Percentiles rank a stretch among this genome's conserved stretches.
phyloP scores from a whole-genome alignment of 2,329 filamentous ascomycete species.

The Penicillium sumatraense region DNA sequence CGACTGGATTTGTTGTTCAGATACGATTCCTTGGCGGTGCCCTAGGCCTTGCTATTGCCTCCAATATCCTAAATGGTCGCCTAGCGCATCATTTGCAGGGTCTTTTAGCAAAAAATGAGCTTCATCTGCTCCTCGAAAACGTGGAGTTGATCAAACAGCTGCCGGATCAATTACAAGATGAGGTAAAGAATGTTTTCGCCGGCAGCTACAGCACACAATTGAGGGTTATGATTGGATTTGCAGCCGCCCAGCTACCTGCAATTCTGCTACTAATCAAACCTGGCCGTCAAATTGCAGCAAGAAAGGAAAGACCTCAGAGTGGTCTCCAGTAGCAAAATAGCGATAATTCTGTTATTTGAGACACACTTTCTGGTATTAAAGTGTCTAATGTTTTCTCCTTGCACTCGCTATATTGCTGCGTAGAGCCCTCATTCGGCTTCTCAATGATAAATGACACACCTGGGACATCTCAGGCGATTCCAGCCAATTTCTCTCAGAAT shows the following conservation, averaged over 20 bases:
- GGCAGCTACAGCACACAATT: slow-evolving; percentile 27
- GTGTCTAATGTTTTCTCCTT: too few relatives aligned
- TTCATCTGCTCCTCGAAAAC: slow-evolving; percentile 28
- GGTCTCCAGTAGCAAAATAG: not conserved
- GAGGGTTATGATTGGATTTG: slow-evolving; percentile 31
- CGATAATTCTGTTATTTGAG: not conserved
- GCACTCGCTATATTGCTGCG: too few relatives aligned
- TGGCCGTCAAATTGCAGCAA: slow-evolving; percentile 22
- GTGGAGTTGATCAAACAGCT: slow-evolving; percentile 17
- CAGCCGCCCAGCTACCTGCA: slow-evolving; percentile 27
- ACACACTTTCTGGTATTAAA: not conserved
- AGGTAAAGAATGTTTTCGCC: slow-evolving; percentile 24
- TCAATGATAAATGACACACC: too few relatives aligned
- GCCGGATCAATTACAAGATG: slow-evolving; percentile 10
- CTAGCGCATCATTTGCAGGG: slow-evolving; percentile 20
- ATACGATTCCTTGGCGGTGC: slow-evolving; percentile 33
- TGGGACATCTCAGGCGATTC: too few relatives aligned
- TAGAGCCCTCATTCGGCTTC: too few relatives aligned
- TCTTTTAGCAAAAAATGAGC: slow-evolving; percentile 20
- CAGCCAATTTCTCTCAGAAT: too few relatives aligned
- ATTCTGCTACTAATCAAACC: slow-evolving; percentile 23
- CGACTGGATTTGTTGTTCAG: slow-evolving; percentile 30
- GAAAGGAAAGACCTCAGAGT: not conserved
- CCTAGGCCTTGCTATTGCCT: slow-evolving; percentile 31
- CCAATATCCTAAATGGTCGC: slow-evolving; percentile 30